Evolutionary conservation across 2,329 filamentous ascomycete genomes (phyloP), one percentile per base, ranked within the genome.

Genomic region (Metarhizium album): DNA sequence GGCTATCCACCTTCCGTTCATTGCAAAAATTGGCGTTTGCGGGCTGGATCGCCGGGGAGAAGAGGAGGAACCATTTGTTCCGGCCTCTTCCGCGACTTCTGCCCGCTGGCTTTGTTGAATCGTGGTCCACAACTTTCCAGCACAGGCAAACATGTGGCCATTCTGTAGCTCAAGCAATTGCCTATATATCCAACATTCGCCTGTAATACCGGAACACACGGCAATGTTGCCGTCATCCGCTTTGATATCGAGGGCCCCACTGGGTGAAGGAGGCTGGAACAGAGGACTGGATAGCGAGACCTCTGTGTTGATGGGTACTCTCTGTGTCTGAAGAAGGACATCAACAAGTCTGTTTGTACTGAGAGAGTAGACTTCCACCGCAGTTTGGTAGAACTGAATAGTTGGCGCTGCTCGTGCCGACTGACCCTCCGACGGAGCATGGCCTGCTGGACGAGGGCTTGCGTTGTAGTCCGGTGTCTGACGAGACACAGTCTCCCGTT

Each of bases 91-190:
- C 1, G 68, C 58, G 24, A 70, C 63, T 29, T 78, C 74, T 23
- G 70, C 70, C 52, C 74, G 74, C 18, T 71, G 67, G 29, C 71
- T 70, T 56, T 82, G 78, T 62, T 93, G 87, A 27, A 95, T 73
- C 43, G 83, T 84, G 1, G 93, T 96, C 93, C 93, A 98, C 18
- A 94, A 71, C 69, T 98, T 98, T 20, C 85, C 90, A 50, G 93
- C 74, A 60, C 90, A 96, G 37, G 68, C 72, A 64, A 77, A 84
- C 43, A 70, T 57, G 22, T 69, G 68, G 1, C 66, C 62, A 22
- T 76, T 75, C 45, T 69, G 67, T 1, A 66, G 61, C 50, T 68
- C 62, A 9, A 68, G 58, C 8, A 72, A 64, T 54, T 82, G 78
- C 8, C 74, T 70, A 59, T 78, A 97, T 7, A 95, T 72, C 75